These are phyloP conservation scores for Chlamydomonas sp. DNA, from an alignment of 139 green algal species.

Conservation along the genomic window DNA sequence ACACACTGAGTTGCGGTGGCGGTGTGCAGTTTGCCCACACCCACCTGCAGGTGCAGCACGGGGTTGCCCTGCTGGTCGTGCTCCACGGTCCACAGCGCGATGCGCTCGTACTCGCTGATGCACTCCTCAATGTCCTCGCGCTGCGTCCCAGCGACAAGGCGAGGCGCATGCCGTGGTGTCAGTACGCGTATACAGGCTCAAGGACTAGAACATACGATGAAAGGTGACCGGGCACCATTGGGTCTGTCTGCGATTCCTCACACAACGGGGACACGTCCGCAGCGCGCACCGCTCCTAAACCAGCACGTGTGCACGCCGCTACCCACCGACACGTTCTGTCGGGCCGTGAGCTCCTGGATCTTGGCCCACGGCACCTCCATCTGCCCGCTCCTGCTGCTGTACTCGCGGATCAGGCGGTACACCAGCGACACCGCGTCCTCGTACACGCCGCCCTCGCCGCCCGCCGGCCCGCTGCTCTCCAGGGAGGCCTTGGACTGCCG, in stretches of 20 bases:
- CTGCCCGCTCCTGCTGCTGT: conserved; percentile 27
- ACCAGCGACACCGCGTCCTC: conserved; percentile 69
- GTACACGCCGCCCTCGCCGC: conserved; percentile 16
- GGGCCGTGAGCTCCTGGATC: conserved; percentile 48
- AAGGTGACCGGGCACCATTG: neutral
- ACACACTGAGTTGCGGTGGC: no score
- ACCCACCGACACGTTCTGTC: conserved; percentile 51
- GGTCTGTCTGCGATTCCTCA: neutral
- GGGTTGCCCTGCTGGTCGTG: conserved; percentile 50
- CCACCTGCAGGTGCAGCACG: conserved; percentile 49
- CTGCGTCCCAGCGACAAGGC: conserved; percentile 20
- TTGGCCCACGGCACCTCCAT: conserved; percentile 41
- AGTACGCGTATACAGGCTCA: neutral
- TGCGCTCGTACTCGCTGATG: conserved; percentile 74
- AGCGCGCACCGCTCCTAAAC: no score
- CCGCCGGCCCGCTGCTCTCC: conserved; percentile 44
- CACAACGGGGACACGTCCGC: no score
- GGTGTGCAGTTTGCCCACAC: no score
- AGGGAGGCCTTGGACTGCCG: conserved; percentile 90
- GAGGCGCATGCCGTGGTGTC: neutral
- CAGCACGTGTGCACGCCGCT: neutral
- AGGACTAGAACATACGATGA: neutral
- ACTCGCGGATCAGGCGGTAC: conserved; percentile 55
- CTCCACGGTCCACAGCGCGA: conserved; percentile 73
- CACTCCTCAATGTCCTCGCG: conserved; percentile 68